Conservation (phyloP, 2,329 filamentous ascomycete species). For the Macrophomina tecta region DNA sequence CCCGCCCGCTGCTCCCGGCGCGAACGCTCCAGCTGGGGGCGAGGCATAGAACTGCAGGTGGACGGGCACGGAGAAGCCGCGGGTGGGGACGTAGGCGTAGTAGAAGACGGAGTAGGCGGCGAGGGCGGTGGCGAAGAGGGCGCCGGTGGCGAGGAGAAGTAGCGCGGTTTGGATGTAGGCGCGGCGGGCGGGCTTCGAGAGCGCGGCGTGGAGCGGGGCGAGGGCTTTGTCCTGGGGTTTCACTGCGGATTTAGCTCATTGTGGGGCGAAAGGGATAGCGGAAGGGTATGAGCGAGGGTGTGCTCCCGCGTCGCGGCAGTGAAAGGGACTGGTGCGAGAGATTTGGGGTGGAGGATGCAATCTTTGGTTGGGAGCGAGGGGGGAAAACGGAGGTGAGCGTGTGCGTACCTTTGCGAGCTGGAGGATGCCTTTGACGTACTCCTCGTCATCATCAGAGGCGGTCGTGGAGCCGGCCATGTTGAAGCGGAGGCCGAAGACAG, state of each 20-base stretch:
- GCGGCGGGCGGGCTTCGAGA: constrained; percentile 67
- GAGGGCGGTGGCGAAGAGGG: constrained; percentile 64
- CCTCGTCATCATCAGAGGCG: constrained; percentile 24
- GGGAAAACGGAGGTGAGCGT: background rate
- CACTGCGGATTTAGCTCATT: no score
- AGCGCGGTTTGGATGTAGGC: constrained; percentile 68
- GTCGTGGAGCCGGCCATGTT: constrained; percentile 18
- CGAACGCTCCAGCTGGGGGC: no score
- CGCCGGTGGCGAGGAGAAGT: constrained; percentile 57
- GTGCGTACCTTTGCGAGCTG: constrained; percentile 23
- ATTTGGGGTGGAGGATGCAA: no score
- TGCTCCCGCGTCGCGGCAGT: no score
- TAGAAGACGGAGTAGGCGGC: constrained; percentile 72
- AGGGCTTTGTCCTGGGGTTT: constrained; percentile 57
- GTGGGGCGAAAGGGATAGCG: background rate
- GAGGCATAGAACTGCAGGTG: constrained; percentile 64
- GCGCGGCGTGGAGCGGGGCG: constrained; percentile 59
- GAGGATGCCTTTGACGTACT: constrained; percentile 23
- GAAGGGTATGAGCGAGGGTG: background rate
- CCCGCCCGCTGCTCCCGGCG: no score
- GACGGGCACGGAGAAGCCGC: constrained; percentile 66
- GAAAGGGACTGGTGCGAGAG: no score
- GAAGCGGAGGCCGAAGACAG: background rate
- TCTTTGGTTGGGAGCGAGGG: background rate
- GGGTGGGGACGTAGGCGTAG: constrained; percentile 69